Evolutionary conservation across 2,329 filamentous ascomycete species (phyloP), one percentile per base, ranked within the genome.

Genomic region (Capronia americana): DNA sequence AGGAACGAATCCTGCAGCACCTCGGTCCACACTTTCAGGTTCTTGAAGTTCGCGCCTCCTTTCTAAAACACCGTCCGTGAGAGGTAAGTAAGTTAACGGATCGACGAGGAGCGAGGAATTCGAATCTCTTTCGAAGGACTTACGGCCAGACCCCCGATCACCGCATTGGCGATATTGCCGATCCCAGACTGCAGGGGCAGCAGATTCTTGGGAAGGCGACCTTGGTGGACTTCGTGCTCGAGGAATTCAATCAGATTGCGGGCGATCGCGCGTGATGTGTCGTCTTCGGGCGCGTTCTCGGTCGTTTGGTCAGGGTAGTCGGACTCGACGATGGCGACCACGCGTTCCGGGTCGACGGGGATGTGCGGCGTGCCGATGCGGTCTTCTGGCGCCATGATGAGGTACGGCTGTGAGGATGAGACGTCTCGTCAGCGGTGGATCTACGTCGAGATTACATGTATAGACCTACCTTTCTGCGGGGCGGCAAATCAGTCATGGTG

Each of bases 1-100:
- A 96, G 86, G 87, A 96, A 96, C 24, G 91, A 93, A 77, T 96
- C 92, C 81, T 96, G 92, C 64, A 96, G 88, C 56, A 96, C 92
- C 80, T 96, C 92, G 26, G 93, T 96, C 93, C 92, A 96, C 46
- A 96, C 93, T 77, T 91, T 93, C 65, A 97, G 86, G 81, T 96
- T 91, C 76, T 87, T 86, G 84, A 96, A 96, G 78, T 93, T 90
- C 71, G 91, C 91, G 67, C 83, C 84, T 14, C 85, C 85, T 65
- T 90, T 87, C 66, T 68, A 30, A 26, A 24, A 2, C 24, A 32
- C 26, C 11, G 28, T 24, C 24, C 44, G 32, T 28, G 24, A 23
- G 44, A 34, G 10, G 10, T 32, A 32, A 11, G 30, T 51, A 17
- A 28, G 57, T 23, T 20, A 12, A 24, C 20, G 41, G 4, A 11